These are phyloP conservation scores for Closterium sp. DNA, from an alignment of 139 green algal species.

Conservation along the genomic window DNA sequence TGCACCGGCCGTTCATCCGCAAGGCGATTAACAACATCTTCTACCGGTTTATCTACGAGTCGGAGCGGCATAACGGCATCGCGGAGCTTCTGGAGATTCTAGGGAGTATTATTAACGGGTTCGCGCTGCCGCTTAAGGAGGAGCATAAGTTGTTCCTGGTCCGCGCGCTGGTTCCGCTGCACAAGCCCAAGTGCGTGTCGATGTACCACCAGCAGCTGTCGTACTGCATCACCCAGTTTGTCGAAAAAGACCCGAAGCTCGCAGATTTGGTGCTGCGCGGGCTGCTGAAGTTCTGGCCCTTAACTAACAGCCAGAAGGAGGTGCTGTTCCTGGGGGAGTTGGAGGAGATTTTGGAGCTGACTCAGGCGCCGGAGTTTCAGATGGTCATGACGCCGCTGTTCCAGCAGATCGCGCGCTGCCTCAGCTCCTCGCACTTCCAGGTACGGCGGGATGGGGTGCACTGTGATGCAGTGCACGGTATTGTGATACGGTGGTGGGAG, in stretches of 20 bases:
- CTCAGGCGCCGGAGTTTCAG: conserved; percentile 87
- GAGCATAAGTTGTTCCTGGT: conserved; percentile 79
- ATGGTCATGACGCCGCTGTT: conserved; percentile 90
- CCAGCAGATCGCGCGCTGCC: conserved; percentile 85
- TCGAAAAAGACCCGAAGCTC: conserved; percentile 97
- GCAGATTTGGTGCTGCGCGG: conserved; percentile 85
- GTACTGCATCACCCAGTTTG: conserved; percentile 99
- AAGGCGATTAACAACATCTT: conserved; percentile 99
- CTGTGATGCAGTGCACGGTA: too few relatives aligned
- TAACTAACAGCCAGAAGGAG: conserved; percentile 99
- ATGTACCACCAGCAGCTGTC: conserved; percentile 98
- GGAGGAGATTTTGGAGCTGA: conserved; percentile 98
- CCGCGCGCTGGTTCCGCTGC: conserved; percentile 91
- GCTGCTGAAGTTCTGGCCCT: conserved; percentile 95
- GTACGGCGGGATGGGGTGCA: not conserved
- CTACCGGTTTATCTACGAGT: conserved; percentile 99
- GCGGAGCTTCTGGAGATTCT: conserved; percentile 94
- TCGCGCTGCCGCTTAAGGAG: conserved; percentile 97
- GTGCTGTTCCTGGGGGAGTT: conserved; percentile 97
- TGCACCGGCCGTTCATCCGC: conserved; percentile 96
- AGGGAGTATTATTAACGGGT: conserved; percentile 98
- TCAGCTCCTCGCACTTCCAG: conserved; percentile 71
- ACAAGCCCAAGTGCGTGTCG: conserved; percentile 97
- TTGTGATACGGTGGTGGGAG: too few relatives aligned
- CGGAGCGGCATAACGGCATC: conserved; percentile 96